Base-by-base conservation (phyloP, 2,329 filamentous ascomycete genomes). In the Samsoniella hepiali region DNA sequence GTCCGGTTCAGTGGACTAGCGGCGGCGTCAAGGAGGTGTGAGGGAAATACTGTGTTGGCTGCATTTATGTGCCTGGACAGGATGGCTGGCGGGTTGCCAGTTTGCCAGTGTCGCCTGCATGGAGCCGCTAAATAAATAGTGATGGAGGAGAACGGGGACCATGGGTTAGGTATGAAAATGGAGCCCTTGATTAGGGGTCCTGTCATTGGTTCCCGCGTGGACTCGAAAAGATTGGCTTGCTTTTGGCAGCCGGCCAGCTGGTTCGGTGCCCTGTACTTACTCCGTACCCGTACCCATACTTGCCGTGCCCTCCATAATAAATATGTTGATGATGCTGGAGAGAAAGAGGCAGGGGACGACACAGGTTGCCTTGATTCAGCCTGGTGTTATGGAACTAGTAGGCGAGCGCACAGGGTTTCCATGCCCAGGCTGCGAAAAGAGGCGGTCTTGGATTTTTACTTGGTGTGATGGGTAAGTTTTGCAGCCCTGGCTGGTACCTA, bases 41-140 rank as follows among this genome's bases (percentile, higher is more conserved):
- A 59, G 57, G 57, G 45, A 59, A 59, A 59, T 59, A 59, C 31
- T 27, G 15, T 22, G 13, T 47, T 42, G 40, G 3, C 38, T 15
- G 11, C 38, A 40, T 15, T 40, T 40, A 13, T 40, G 38, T 40
- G 38, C 31, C 11, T 15, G n/a, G 29, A 32, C 6, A 34, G 22
- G 40, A n/a, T 44, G 38, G 54, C 54, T 44, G 54, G 55, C 40
- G 11, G 44, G 55, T 47, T 58, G 40, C 31, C 15, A 50, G 31
- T 29, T 47, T 58, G 40, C 31, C 15, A 50, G 31, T 29, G n/a
- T 47, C 29, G 56, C 22, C 22, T 50, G 11, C 49, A 51, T 59
- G 57, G 57, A 51, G 45, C 47, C 56, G 44, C 56, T 56, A 56
- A 38, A 40, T 40, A 13, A 13, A 40, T 29, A 22, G 22, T 31